These are phyloP conservation scores for Zymoseptoria tritici DNA, from an alignment of 2,329 filamentous ascomycete species.

Conservation along the genomic window DNA sequence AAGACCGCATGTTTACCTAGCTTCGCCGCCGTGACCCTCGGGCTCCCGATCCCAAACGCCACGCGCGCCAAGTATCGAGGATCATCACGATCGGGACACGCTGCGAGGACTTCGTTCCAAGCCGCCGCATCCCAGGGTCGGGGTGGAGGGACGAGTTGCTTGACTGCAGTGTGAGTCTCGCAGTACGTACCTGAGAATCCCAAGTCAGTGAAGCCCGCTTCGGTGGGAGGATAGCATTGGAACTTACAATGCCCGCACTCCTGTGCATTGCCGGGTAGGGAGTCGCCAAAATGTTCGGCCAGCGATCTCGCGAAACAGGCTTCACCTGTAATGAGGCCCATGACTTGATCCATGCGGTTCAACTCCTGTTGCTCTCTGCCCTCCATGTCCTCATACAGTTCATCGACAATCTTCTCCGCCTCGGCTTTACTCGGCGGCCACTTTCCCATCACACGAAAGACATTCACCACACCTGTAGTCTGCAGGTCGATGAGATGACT, in stretches of 20 bases:
- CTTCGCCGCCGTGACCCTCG: conserved; percentile 44
- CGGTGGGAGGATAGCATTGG: too few species aligned
- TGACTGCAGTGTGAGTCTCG: conserved; percentile 27
- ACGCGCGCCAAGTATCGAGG: conserved; percentile 52
- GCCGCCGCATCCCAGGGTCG: conserved; percentile 34
- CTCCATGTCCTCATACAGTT: conserved; percentile 46
- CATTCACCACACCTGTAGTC: conserved; percentile 45
- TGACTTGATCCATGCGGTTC: conserved; percentile 43
- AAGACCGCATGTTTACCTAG: conserved; percentile 42
- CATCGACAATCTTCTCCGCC: conserved; percentile 39
- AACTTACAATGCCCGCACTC: conserved; percentile 43
- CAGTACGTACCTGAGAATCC: conserved; percentile 34
- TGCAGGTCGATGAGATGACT: conserved; percentile 45
- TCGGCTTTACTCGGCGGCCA: conserved; percentile 40
- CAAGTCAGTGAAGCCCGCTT: background rate
- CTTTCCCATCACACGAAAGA: conserved; percentile 45
- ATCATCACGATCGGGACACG: conserved; percentile 47
- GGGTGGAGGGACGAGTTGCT: conserved; percentile 34
- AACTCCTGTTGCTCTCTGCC: conserved; percentile 49
- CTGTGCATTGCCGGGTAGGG: conserved; percentile 35
- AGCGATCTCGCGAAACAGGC: conserved; percentile 48
- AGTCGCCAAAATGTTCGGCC: conserved; percentile 52
- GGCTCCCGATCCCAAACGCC: conserved; percentile 56
- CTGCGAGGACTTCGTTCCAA: conserved; percentile 40
- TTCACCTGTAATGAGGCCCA: conserved; percentile 46